Evolutionary conservation across 2,329 filamentous ascomycete genomes (phyloP).

Genomic region (Acrocalymma vagum): DNA sequence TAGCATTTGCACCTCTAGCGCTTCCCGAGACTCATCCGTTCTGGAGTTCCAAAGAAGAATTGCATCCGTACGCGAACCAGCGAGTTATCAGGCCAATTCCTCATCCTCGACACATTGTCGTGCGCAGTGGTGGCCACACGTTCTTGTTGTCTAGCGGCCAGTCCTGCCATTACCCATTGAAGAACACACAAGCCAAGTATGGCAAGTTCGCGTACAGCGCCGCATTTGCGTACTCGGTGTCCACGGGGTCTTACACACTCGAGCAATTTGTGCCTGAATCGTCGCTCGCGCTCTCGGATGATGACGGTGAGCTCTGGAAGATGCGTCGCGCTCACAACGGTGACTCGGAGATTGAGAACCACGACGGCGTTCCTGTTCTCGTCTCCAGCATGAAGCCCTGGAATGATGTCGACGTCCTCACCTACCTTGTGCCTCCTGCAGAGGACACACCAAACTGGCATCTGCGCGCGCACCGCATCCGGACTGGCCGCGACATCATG

Average conservation of each 20-base stretch:
- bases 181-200: conserved; percentile 83
- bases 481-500: conserved; percentile 67
- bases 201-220: conserved; percentile 81
- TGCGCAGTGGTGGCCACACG: conserved; percentile 75
- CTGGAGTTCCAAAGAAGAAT: conserved; percentile 74
- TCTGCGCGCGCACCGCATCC: conserved; percentile 69
- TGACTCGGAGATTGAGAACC: conserved; percentile 68
- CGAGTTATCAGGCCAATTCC: conserved; percentile 67
- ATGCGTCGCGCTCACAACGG: conserved; percentile 71
- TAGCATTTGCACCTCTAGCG: conserved; percentile 78
- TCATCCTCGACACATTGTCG: conserved; percentile 77
- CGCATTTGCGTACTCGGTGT: conserved; percentile 79
- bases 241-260: conserved; percentile 76
- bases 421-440: conserved; percentile 70
- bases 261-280: conserved; percentile 81
- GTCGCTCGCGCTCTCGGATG: conserved; percentile 78
- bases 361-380: conserved; percentile 65
- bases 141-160: conserved; percentile 78
- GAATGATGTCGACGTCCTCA: conserved; percentile 71
- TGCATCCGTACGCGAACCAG: conserved; percentile 64
- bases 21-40: conserved; percentile 76
- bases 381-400: conserved; percentile 77
- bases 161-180: conserved; percentile 83
- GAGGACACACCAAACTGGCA: conserved; percentile 70
- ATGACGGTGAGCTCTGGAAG: conserved; percentile 82